phyloP scores from a whole-genome alignment of 2,329 filamentous ascomycete species.

The Fusarium scirpi region DNA sequence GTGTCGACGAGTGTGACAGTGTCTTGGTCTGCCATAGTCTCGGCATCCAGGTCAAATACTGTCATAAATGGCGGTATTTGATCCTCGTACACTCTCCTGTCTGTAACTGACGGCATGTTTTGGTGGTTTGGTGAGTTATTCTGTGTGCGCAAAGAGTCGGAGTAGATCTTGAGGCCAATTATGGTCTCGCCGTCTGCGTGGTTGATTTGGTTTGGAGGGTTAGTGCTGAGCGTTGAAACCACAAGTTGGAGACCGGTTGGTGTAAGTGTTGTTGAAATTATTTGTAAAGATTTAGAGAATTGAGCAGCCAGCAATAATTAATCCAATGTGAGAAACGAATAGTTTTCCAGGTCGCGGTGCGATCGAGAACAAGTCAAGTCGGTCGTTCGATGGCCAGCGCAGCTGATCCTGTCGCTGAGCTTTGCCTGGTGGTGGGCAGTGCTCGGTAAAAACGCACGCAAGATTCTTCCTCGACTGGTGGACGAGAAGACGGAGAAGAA shows the following conservation, averaged over 20 bases:
- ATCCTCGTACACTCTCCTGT: conserved; percentile 73
- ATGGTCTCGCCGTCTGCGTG: conserved; percentile 11
- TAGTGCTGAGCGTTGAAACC: conserved; percentile 17
- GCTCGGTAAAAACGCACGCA: conserved; percentile 31
- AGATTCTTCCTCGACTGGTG: conserved; percentile 11
- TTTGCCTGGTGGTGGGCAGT: conserved; percentile 32
- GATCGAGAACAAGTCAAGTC: conserved; percentile 39
- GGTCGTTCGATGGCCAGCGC: conserved; percentile 47
- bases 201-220: conserved; percentile 11
- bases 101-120: conserved; percentile 72
- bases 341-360: conserved; percentile 36
- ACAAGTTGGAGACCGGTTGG: conserved; percentile 39
- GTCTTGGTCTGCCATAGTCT: conserved; percentile 65
- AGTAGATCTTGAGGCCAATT: conserved; percentile 1
- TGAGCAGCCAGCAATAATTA: conserved; percentile 16
- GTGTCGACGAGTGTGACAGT: conserved; percentile 67
- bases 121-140: conserved; percentile 11
- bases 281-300: conserved; percentile 33
- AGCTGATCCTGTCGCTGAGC: conserved; percentile 47
- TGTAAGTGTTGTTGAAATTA: conserved; percentile 41
- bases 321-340: conserved; percentile 40
- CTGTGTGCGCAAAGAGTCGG: conserved; percentile 6
- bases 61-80: conserved; percentile 83
- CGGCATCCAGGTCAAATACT: conserved; percentile 75
- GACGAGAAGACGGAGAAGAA: conserved; percentile 10